Percentiles rank a stretch among this genome's conserved stretches.
Evolutionary conservation across 768 basidiomycete genomes (phyloP).

Genomic region (Peribolospora kevripleyi): DNA sequence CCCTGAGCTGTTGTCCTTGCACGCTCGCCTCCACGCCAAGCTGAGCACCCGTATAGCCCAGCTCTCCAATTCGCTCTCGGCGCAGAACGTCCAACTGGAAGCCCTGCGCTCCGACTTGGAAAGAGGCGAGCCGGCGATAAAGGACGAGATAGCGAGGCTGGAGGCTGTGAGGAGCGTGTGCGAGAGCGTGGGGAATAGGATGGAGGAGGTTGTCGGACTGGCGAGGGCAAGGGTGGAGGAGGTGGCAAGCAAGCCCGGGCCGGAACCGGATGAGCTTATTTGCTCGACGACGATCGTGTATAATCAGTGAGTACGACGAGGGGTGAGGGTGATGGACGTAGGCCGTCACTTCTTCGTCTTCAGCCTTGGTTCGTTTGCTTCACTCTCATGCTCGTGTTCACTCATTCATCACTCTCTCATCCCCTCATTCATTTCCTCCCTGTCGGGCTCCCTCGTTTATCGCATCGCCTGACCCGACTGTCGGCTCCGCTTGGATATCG

Average conservation of each 20-base stretch:
- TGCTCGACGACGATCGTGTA: constrained; percentile 89
- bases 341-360: no score
- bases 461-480: no score
- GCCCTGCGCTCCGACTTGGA: constrained; percentile 63
- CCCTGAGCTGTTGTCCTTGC: constrained; percentile 62
- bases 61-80: constrained; percentile 30
- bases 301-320: constrained; percentile 48
- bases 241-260: constrained; percentile 58
- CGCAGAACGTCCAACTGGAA: constrained; percentile 35
- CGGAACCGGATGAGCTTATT: constrained; percentile 84
- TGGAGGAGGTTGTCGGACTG: constrained; percentile 36
- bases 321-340: not conserved
- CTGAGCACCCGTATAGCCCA: constrained; percentile 45
- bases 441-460: no score
- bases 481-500: no score
- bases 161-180: constrained; percentile 87
- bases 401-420: no score
- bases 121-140: constrained; percentile 73
- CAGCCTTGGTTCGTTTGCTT: no score
- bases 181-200: constrained; percentile 42
- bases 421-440: no score
- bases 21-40: constrained; percentile 50
- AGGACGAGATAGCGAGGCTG: constrained; percentile 83
- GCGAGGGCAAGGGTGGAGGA: constrained; percentile 54
- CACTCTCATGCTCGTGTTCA: no score